These are phyloP conservation scores for Phascolomyces articulosus DNA, from an alignment of 371 early-diverging fungal species.

Conservation along the genomic window DNA sequence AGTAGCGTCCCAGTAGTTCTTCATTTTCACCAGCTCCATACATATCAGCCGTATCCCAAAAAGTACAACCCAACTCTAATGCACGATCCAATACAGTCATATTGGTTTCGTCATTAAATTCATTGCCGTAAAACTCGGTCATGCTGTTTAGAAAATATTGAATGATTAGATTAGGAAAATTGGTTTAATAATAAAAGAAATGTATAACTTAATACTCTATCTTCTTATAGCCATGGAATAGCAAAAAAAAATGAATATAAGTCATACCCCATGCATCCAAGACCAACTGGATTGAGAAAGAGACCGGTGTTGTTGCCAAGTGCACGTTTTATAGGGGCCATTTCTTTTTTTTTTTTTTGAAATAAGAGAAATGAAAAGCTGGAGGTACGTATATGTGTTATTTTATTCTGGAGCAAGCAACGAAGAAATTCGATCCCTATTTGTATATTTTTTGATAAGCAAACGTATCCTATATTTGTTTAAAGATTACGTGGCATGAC, in stretches of 20 bases:
- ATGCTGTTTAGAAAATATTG: slow-evolving; percentile 20
- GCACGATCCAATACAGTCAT: slow-evolving; percentile 36
- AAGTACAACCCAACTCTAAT: slow-evolving; percentile 25
- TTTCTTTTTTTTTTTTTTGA: too few species aligned
- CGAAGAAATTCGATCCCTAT: too few species aligned
- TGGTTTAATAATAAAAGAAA: background rate
- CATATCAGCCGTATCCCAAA: slow-evolving; percentile 38
- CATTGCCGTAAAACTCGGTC: slow-evolving; percentile 25
- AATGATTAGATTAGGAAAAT: too few species aligned
- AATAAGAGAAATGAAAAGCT: background rate
- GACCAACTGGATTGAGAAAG: slow-evolving; percentile 12
- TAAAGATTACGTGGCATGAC: too few species aligned
- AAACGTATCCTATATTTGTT: too few species aligned
- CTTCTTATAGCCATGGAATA: too few species aligned
- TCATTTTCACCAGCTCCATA: slow-evolving; percentile 39
- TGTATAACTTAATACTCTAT: background rate
- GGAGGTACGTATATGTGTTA: background rate
- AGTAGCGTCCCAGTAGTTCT: slow-evolving; percentile 32
- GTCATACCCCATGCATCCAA: slow-evolving; percentile 22
- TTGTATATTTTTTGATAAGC: too few species aligned
- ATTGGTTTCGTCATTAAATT: slow-evolving; percentile 22
- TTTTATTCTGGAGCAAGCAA: background rate
- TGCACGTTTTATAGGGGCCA: background rate
- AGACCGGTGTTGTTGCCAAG: slow-evolving; percentile 10
- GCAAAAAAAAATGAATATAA: too few species aligned